These are phyloP conservation scores for Xanthoconium stramineum DNA, from an alignment of 768 basidiomycete genomes.

Conservation along the genomic window DNA sequence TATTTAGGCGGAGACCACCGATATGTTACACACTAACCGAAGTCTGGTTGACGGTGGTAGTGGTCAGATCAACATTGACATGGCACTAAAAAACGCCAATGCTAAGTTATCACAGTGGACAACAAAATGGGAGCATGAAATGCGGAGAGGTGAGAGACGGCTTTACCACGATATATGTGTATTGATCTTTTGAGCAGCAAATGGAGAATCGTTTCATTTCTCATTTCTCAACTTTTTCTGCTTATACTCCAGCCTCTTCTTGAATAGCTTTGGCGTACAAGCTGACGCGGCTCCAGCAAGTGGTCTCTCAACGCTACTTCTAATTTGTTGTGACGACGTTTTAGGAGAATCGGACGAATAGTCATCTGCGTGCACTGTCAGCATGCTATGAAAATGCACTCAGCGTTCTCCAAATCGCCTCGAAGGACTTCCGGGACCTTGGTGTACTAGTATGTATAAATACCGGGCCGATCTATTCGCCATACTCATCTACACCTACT, in stretches of 20 bases:
- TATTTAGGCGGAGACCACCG: slow-evolving; percentile 72
- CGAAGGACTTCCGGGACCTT: slow-evolving; percentile 69
- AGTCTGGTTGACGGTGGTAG: slow-evolving; percentile 41
- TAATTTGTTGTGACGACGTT: background rate
- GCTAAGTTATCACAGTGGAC: slow-evolving; percentile 69
- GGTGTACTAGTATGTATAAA: slow-evolving; percentile 60
- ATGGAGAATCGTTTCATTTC: slow-evolving; percentile 72
- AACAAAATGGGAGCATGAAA: slow-evolving; percentile 67
- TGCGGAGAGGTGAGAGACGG: slow-evolving; percentile 55
- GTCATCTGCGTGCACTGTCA: slow-evolving; percentile 65
- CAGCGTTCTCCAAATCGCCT: slow-evolving; percentile 66
- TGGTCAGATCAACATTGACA: slow-evolving; percentile 70
- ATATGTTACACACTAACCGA: slow-evolving; percentile 60
- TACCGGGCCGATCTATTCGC: slow-evolving; percentile 26
- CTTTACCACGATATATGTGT: background rate
- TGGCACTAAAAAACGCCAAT: slow-evolving; percentile 70
- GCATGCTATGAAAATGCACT: slow-evolving; percentile 74
- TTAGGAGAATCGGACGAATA: slow-evolving; percentile 55
- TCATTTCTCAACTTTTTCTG: slow-evolving; percentile 75
- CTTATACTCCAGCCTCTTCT: slow-evolving; percentile 72
- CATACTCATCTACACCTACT: background rate
- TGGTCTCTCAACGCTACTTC: slow-evolving; percentile 12
- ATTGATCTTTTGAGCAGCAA: slow-evolving; percentile 41
- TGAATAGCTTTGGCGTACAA: slow-evolving; percentile 82
- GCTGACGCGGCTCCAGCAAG: slow-evolving; percentile 55